Conservation (phyloP, 169 alveolate species). For the Plasmodium gonderi region DNA sequence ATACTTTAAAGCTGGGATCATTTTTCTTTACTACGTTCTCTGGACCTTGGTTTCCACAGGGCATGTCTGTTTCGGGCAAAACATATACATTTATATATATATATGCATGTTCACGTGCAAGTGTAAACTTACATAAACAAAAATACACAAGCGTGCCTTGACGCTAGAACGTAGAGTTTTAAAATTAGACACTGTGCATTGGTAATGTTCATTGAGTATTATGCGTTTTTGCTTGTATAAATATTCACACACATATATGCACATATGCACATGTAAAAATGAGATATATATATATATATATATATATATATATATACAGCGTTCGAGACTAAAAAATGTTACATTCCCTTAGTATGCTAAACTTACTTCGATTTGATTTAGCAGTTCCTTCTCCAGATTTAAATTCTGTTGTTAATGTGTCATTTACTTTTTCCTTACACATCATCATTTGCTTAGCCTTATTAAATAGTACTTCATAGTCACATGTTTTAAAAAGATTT, state of each 20-base stretch:
- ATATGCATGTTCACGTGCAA: too few relatives aligned
- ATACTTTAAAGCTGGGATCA: not conserved
- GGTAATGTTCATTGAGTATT: not conserved
- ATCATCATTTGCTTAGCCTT: slow-evolving; percentile 11
- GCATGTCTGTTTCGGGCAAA: too few relatives aligned
- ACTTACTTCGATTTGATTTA: not conserved
- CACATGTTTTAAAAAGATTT: not conserved
- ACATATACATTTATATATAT: not conserved
- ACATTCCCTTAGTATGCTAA: not conserved
- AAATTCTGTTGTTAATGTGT: not conserved
- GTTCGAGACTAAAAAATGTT: too few relatives aligned
- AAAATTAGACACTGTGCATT: too few relatives aligned
- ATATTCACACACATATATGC: not conserved
- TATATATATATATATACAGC: not conserved
- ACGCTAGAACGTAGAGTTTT: too few relatives aligned
- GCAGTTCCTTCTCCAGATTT: not conserved
- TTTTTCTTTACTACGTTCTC: not conserved
- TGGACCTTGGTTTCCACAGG: not conserved
- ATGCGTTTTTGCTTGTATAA: not conserved
- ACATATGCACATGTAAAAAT: not conserved
- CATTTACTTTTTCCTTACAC: not conserved
- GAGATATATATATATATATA: not conserved
- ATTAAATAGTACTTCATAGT: slow-evolving; percentile 28
- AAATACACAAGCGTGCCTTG: too few relatives aligned
- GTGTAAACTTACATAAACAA: too few relatives aligned